phyloP scores from a whole-genome alignment of 208 protist species.

The Crithidia mellificae region DNA sequence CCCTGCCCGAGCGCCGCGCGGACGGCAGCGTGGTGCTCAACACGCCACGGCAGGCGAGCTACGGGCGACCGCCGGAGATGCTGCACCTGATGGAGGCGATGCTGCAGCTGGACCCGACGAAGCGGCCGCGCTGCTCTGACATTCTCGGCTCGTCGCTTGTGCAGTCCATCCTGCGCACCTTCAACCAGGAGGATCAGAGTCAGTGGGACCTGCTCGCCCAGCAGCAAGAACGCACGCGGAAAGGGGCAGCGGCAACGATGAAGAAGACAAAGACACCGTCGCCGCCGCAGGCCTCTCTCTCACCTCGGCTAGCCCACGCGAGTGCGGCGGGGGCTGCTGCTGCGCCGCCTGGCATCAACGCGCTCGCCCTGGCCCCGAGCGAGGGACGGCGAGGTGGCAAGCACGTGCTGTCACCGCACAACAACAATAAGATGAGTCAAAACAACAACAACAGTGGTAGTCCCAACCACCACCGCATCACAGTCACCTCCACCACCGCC shows the following conservation, averaged over 20 bases:
- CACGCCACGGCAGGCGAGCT: slow-evolving; percentile 33
- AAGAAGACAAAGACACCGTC: not conserved
- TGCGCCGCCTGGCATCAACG: no score
- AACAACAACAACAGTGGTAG: no score
- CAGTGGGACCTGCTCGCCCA: slow-evolving; percentile 34
- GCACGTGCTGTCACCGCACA: not conserved
- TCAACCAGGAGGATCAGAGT: slow-evolving; percentile 53
- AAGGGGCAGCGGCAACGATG: slow-evolving; percentile 4
- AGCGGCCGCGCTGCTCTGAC: slow-evolving; percentile 76
- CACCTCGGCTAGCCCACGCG: not conserved
- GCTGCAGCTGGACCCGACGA: slow-evolving; percentile 64
- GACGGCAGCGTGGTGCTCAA: slow-evolving; percentile 56
- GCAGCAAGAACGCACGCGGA: slow-evolving; percentile 27
- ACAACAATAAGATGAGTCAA: no score
- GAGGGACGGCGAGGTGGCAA: not conserved
- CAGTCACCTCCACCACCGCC: slow-evolving; percentile 4
- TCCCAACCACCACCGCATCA: slow-evolving; percentile 11
- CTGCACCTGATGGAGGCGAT: slow-evolving; percentile 74
- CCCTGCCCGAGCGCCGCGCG: slow-evolving; percentile 44
- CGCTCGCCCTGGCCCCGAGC: not conserved
- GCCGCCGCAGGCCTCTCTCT: slow-evolving; percentile 2
- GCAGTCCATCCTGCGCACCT: slow-evolving; percentile 71
- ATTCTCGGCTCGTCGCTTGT: slow-evolving; percentile 74
- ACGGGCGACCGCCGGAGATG: slow-evolving; percentile 83
- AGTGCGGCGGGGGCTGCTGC: not conserved